A percentile compares a stretch with the other conserved stretches of the same genome.
Evolutionary conservation across 169 alveolate genomes (phyloP).

Genomic region (Plasmodium fragile): DNA sequence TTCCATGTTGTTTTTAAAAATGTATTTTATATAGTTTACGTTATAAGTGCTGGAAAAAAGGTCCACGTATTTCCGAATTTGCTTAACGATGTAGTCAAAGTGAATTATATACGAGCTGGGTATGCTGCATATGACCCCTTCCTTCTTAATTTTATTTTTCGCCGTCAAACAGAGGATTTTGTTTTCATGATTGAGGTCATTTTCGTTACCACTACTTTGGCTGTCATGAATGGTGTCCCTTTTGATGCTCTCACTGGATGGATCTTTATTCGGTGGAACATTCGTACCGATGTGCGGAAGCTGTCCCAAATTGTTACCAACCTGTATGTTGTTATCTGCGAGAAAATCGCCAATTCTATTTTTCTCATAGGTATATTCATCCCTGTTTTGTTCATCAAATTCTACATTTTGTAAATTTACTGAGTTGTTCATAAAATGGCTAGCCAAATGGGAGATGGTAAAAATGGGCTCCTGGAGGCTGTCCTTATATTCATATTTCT

Average conservation of each 20-base stretch:
- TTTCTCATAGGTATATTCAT: constrained; percentile 32
- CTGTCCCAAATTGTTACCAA: background rate
- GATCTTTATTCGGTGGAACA: background rate
- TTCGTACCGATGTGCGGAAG: background rate
- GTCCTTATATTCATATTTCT: constrained; percentile 36
- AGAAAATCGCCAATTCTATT: constrained; percentile 47
- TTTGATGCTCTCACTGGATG: background rate
- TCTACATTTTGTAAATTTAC: constrained; percentile 35
- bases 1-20: constrained; percentile 63
- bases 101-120: constrained; percentile 44
- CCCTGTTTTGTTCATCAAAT: constrained; percentile 33
- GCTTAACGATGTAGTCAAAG: constrained; percentile 32
- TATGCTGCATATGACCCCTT: constrained; percentile 24
- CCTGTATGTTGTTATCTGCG: constrained; percentile 1
- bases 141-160: constrained; percentile 23
- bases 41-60: constrained; percentile 20
- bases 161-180: constrained; percentile 41
- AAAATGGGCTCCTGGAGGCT: background rate
- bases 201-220: background rate
- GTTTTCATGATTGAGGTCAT: background rate
- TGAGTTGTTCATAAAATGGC: background rate
- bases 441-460: constrained; percentile 16
- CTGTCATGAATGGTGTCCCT: background rate
- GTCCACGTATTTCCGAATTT: constrained; percentile 36
- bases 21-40: constrained; percentile 58